Base-by-base conservation (phyloP, 192 early-diverging fungal genomes). In the Coemansia asiatica region DNA sequence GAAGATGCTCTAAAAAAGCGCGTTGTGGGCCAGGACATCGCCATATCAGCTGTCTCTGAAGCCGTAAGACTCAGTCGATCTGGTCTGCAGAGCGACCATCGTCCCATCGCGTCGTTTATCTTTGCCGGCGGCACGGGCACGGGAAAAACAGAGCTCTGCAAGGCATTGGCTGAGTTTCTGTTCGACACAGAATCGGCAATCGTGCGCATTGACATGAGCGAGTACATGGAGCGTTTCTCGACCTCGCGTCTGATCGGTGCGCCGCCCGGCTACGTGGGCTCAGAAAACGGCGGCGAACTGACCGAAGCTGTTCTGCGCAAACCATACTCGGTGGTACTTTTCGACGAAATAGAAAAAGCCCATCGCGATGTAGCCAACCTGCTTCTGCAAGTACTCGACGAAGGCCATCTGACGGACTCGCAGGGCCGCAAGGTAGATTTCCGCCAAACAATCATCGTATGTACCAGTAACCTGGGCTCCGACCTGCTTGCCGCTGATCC, bases 361-460 rank as follows among this genome's bases (percentile, higher is more conserved):
- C 89, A 91, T 50, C 82, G 85, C 58, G 92, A 97, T 68, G 95
- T 98, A 2, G 84, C 93, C 57, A 97, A 98, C 71, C 71, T 98
- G 55, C 85, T 98, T 23, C 86, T 98, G 21, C 97, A 98, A 74
- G 86, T 98, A 0, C 85, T 98, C 9, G 92, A 92, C 60, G 90
- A 94, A 71, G 91, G 91, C 26, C 84, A 84, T 28, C 58, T 94
- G 63, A 91, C 89, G n/a, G 90, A 92, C 68, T 88, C 87, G 2
- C 87, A 91, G 61, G 90, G 90, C 15, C 83, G 90, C 35, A 90
- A 86, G 56, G 71, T 92, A 23, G 89, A 92, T 71, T 93, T 93
- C 64, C 77, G 88, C 26, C 91, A 93, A 56, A 91, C 90, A 0
- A 89, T 93, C 56, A 89, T 93, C 47, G 87, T 93, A 66, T 90